Evolutionary conservation across 1,284 basidiomycete species (phyloP), one percentile per base, ranked within the genome.

Genomic region (Cystodermella granulosa): DNA sequence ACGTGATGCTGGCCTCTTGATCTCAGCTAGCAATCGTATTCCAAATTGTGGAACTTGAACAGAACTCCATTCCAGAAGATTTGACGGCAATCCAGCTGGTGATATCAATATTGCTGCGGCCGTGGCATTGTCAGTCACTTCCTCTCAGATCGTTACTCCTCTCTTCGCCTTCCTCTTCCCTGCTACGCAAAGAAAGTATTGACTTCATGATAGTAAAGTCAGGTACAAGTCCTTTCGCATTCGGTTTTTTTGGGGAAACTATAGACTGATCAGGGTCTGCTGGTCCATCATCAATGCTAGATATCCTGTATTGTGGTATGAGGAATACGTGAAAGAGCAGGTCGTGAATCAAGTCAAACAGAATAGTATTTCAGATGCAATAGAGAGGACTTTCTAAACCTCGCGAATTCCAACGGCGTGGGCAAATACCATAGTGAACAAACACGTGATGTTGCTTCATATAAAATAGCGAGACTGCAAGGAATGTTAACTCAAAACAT

Each of bases 381-480:
- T 46, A 46, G 44, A 42, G 24, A 15, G 20, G 44, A 34, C 18
- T 21, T 42, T 46, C 44, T 22, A 46, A 34, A 14, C 38, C 4
- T 18, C 44, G 39, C 18, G 22, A 36, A 34, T 46, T 46, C 44
- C 44, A 46, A 14, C 22, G 26, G 22, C 44, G 22, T 46, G 34
- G 20, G 44, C 39, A 31, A 41, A 46, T 24, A 31, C 24, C 14
- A 23, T 40, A 24, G n/a, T n/a, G 11, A 11, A 31, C 11, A 31
- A 11, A n/a, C n/a, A 31, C n/a, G 28, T 31, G n/a, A 11, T 31
- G 11, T 31, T n/a, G 11, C 11, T 31, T n/a, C n/a, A n/a, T n/a
- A n/a, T n/a, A n/a, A n/a, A n/a, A n/a, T n/a, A n/a, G n/a, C n/a
- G n/a, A n/a, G n/a, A n/a, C n/a, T n/a, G n/a, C n/a, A n/a, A n/a